These are phyloP conservation scores for Tylopilus sp. DNA, from an alignment of 768 basidiomycete species.

Conservation along the genomic window DNA sequence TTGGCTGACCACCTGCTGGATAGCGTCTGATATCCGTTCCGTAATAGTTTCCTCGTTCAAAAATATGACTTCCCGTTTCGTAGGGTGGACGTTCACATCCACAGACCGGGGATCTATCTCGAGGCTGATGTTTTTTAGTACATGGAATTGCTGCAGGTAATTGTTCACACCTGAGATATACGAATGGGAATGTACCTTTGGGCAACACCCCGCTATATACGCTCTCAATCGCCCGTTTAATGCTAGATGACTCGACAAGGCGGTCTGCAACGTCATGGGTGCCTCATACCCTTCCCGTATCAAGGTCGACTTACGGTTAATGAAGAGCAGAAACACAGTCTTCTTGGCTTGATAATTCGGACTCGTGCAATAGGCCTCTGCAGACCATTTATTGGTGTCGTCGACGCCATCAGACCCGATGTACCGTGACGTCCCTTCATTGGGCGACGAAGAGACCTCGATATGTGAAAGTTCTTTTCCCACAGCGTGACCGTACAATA, in stretches of 20 bases:
- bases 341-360: constrained; percentile 90
- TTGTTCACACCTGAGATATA: constrained; percentile 81
- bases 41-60: constrained; percentile 86
- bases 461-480: constrained; percentile 68
- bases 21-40: constrained; percentile 65
- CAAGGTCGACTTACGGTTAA: constrained; percentile 68
- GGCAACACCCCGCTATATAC: constrained; percentile 83
- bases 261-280: constrained; percentile 55
- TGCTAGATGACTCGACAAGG: constrained; percentile 81
- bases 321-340: constrained; percentile 83
- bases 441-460: constrained; percentile 34
- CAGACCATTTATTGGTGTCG: constrained; percentile 57
- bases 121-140: constrained; percentile 45
- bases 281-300: not conserved
- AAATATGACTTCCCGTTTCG: constrained; percentile 95
- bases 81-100: constrained; percentile 97
- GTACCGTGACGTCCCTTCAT: constrained; percentile 18
- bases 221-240: constrained; percentile 84
- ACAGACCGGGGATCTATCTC: constrained; percentile 82
- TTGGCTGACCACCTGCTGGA: constrained; percentile 65
- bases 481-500: constrained; percentile 78
- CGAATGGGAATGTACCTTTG: constrained; percentile 85
- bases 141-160: not conserved
- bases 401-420: constrained; percentile 22
- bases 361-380: constrained; percentile 75